phyloP scores from a whole-genome alignment of 257 asterid genomes.

The Handroanthus guayacan region DNA sequence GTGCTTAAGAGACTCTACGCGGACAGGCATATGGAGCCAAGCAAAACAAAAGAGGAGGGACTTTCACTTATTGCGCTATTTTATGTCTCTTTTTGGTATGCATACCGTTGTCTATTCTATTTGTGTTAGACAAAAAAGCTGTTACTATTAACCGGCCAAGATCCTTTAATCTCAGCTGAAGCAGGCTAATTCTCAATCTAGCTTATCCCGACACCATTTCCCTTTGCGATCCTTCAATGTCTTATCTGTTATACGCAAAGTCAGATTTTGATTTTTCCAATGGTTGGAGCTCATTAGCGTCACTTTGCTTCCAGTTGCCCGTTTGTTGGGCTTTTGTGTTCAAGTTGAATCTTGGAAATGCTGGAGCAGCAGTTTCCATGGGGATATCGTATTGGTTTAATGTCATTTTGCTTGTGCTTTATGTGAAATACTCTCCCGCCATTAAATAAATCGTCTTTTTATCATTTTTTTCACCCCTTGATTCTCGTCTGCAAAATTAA shows the following conservation, averaged over 20 bases:
- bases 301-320: slow-evolving; percentile 64
- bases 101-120: slow-evolving; percentile 61
- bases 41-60: slow-evolving; percentile 69
- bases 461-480: slow-evolving; percentile 58
- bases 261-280: slow-evolving; percentile 77
- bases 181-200: slow-evolving; percentile 69
- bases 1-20: slow-evolving; percentile 85
- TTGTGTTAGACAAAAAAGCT: slow-evolving; percentile 65
- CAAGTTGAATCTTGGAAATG: slow-evolving; percentile 58
- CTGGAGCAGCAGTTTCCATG: slow-evolving; percentile 83
- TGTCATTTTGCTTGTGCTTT: slow-evolving; percentile 36
- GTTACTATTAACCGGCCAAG: slow-evolving; percentile 64
- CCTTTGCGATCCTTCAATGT: slow-evolving; percentile 76
- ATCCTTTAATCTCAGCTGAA: slow-evolving; percentile 64
- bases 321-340: slow-evolving; percentile 73
- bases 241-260: slow-evolving; percentile 69
- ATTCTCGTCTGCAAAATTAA: slow-evolving; percentile 51
- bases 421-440: slow-evolving; percentile 60
- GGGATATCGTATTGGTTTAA: too few species aligned
- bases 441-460: slow-evolving; percentile 62
- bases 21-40: slow-evolving; percentile 92
- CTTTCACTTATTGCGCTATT: slow-evolving; percentile 54
- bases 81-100: slow-evolving; percentile 63
- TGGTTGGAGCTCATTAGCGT: slow-evolving; percentile 41
- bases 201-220: slow-evolving; percentile 75